These are phyloP conservation scores for Xanthoparmelia taractica DNA, from an alignment of 495 filamentous ascomycete species.

Conservation along the genomic window DNA sequence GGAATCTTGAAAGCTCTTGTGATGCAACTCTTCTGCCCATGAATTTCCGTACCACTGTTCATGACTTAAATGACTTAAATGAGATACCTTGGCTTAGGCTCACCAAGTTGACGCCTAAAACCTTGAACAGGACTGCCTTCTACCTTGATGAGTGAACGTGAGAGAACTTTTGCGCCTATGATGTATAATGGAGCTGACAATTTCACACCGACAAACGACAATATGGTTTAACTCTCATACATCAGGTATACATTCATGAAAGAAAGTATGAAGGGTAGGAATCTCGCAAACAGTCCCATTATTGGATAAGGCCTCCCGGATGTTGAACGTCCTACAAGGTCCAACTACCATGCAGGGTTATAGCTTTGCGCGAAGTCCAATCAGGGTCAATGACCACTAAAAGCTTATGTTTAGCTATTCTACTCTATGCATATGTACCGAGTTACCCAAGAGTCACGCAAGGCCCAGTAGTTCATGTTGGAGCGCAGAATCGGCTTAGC, in stretches of 20 bases:
- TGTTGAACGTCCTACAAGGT: neutral
- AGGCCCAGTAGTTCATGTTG: neutral
- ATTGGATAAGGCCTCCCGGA: neutral
- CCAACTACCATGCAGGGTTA: neutral
- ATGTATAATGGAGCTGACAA: neutral
- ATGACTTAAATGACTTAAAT: too few relatives aligned
- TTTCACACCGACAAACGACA: neutral
- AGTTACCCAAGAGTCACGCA: neutral
- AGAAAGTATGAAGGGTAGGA: neutral
- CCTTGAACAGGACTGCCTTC: constrained; percentile 60
- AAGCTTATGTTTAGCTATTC: neutral
- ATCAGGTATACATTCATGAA: neutral
- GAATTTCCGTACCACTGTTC: constrained; percentile 35
- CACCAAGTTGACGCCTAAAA: constrained; percentile 56
- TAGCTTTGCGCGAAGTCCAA: neutral
- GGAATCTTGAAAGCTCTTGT: constrained; percentile 12
- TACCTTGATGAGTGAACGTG: constrained; percentile 74
- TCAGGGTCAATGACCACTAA: neutral
- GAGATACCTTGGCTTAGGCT: constrained; percentile 63
- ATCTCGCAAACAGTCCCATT: neutral
- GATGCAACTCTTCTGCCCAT: constrained; percentile 29
- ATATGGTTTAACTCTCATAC: neutral
- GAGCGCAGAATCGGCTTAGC: too few relatives aligned
- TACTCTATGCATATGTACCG: neutral
- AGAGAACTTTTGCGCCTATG: constrained; percentile 32